Base-by-base conservation (phyloP, 768 basidiomycete genomes). In the Leccinellum luteum region DNA sequence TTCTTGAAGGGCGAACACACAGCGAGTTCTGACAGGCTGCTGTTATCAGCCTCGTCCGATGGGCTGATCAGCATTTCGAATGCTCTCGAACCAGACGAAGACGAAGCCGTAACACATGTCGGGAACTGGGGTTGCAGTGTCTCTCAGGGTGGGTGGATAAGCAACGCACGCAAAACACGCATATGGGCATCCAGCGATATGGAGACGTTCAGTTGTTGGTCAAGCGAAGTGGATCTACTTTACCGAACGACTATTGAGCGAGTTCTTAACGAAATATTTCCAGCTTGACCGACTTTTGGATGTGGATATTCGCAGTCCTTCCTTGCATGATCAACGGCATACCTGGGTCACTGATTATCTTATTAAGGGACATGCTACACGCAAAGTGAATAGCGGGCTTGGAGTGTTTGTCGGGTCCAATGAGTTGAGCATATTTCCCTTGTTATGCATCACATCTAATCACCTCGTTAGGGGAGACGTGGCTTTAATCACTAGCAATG, bases 161-260 rank as follows among this genome's bases (percentile, higher is more conserved):
- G 75, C 19, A 60, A 67, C 19, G 50, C 67, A 31, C 55, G 68
- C 23, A 69, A 72, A 5, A 74, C 74, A 30, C 74, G 70, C 48
- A 76, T 94, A 8, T 97, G 94, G 93, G 89, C 87, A 23, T 81
- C 85, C 12, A 94, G 92, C 61, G 95, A 97, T 74, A 97, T 97
- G 94, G 94, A 98, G 72, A 93, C 90, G 0, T 89, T 95, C 62
- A 89, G 89, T 55, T 79, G 83, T 14, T 98, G 94, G 95, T 82
- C 86, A 27, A 72, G 72, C 48, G 89, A 92, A 73, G 90, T 87
- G 58, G 30, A 70, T 58, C 35, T 47, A 34, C 44, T 54, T 50
- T 51, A 25, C 21, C 19, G 27, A 44, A 35, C 14, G 12, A 38
- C 19, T 41, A n/a, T 10, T 43, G 14, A 28, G 54, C 23, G 1